Conservation (phyloP, 768 basidiomycete species). For the Boletus tylopilopsis region DNA sequence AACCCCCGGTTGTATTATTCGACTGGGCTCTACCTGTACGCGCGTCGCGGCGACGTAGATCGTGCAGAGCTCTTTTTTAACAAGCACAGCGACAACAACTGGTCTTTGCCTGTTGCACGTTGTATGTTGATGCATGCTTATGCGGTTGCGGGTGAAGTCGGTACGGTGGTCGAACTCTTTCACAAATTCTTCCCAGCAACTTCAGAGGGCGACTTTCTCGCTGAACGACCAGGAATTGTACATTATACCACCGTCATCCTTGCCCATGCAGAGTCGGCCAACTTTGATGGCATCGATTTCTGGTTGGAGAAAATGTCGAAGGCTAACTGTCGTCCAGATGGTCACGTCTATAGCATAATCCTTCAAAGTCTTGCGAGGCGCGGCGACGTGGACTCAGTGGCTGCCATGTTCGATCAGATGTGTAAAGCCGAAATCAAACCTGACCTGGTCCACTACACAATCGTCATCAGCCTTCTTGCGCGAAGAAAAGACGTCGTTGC, state of each 20-base stretch:
- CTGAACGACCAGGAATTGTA: constrained; percentile 38
- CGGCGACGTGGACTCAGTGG: constrained; percentile 52
- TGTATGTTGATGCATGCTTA: constrained; percentile 54
- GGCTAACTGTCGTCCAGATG: constrained; percentile 50
- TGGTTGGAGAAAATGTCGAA: constrained; percentile 55
- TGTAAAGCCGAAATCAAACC: constrained; percentile 44
- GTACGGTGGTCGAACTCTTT: constrained; percentile 48
- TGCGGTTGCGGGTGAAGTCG: constrained; percentile 42
- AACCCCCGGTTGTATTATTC: constrained; percentile 27
- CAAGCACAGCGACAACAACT: constrained; percentile 29
- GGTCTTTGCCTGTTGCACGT: constrained; percentile 29
- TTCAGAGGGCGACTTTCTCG: constrained; percentile 24
- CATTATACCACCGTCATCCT: constrained; percentile 59
- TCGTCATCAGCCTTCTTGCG: constrained; percentile 63
- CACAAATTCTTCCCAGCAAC: constrained; percentile 47
- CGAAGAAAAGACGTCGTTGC: constrained; percentile 55
- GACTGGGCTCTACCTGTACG: constrained; percentile 50
- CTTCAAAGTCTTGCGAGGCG: constrained; percentile 52
- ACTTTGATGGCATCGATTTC: constrained; percentile 44
- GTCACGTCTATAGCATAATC: constrained; percentile 55
- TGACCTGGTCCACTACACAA: constrained; percentile 56
- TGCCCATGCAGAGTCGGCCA: constrained; percentile 46
- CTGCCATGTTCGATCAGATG: constrained; percentile 59
- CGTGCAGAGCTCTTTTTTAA: constrained; percentile 44
- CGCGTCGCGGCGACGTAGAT: constrained; percentile 47